Percentiles rank a stretch among this genome's conserved stretches.
phyloP scores from a whole-genome alignment of 768 basidiomycete species.

The Lentinus brumalis region DNA sequence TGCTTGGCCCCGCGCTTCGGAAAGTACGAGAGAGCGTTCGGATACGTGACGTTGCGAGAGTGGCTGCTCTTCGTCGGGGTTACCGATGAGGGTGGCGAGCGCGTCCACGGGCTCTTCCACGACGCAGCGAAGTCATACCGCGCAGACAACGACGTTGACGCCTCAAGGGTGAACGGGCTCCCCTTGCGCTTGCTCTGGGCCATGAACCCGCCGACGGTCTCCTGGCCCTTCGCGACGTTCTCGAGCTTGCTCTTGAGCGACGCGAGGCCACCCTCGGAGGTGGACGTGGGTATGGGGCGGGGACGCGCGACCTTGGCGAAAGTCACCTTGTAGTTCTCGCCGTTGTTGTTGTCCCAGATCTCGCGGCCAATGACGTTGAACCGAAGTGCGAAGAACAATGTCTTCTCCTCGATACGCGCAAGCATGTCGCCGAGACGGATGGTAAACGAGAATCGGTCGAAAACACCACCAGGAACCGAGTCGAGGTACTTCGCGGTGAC shows the following conservation, averaged over 20 bases:
- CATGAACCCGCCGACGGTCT: slow-evolving; percentile 32
- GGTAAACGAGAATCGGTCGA: slow-evolving; percentile 77
- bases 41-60: slow-evolving; percentile 50
- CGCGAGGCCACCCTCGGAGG: slow-evolving; percentile 46
- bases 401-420: slow-evolving; percentile 78
- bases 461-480: slow-evolving; percentile 36
- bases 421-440: slow-evolving; percentile 81
- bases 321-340: slow-evolving; percentile 74
- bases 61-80: slow-evolving; percentile 23
- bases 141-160: slow-evolving; percentile 44
- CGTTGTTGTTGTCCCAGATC: slow-evolving; percentile 91
- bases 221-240: slow-evolving; percentile 48
- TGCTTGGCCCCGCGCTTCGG: slow-evolving; percentile 10
- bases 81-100: slow-evolving; percentile 15
- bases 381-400: slow-evolving; percentile 75
- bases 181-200: slow-evolving; percentile 24
- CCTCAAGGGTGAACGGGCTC: slow-evolving; percentile 27
- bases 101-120: slow-evolving; percentile 50
- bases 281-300: slow-evolving; percentile 16
- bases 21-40: slow-evolving; percentile 31
- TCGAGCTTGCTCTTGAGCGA: slow-evolving; percentile 71
- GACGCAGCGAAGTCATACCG: slow-evolving; percentile 63
- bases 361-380: slow-evolving; percentile 73
- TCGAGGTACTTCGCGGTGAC: slow-evolving; percentile 76
- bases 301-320: slow-evolving; percentile 46